Evolutionary conservation across 371 early-diverging fungal genomes (phyloP).

Genomic region (Syncephalis plumigaleata): DNA sequence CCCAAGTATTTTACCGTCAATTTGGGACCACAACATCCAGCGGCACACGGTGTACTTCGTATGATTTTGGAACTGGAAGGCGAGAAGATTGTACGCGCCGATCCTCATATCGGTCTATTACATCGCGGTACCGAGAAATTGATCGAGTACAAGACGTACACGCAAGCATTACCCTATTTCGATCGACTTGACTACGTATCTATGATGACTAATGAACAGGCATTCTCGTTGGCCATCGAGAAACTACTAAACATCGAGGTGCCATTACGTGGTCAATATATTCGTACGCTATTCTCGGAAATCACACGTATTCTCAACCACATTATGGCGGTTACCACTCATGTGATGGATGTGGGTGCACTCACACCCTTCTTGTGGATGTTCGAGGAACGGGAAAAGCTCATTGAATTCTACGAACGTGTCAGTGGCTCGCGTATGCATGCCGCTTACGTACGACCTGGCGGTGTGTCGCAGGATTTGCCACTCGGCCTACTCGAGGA

Average conservation of each 20-base stretch:
- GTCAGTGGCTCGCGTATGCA: slow-evolving; percentile 97
- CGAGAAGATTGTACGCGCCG: slow-evolving; percentile 82
- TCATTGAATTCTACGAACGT: slow-evolving; percentile 98
- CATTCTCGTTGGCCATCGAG: slow-evolving; percentile 90
- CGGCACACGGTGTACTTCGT: slow-evolving; percentile 97
- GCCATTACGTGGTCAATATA: slow-evolving; percentile 87
- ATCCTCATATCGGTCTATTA: slow-evolving; percentile 93
- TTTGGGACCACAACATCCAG: slow-evolving; percentile 98
- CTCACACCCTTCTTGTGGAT: slow-evolving; percentile 96
- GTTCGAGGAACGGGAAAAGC: slow-evolving; percentile 96
- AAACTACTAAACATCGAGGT: slow-evolving; percentile 94
- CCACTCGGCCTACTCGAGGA: slow-evolving; percentile 90
- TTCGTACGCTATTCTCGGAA: slow-evolving; percentile 92
- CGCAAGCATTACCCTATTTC: slow-evolving; percentile 95
- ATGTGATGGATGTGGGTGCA: slow-evolving; percentile 95
- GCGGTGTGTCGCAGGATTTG: slow-evolving; percentile 86
- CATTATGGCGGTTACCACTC: slow-evolving; percentile 92
- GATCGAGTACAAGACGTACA: slow-evolving; percentile 95
- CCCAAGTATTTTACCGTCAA: slow-evolving; percentile 78
- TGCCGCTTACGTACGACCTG: slow-evolving; percentile 92
- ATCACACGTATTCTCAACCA: slow-evolving; percentile 95
- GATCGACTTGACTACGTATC: slow-evolving; percentile 97
- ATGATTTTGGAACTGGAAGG: slow-evolving; percentile 88
- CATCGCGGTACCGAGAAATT: slow-evolving; percentile 97
- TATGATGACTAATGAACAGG: slow-evolving; percentile 94